Conservation (phyloP, 2,329 filamentous ascomycete genomes). For the Diaporthe citri region DNA sequence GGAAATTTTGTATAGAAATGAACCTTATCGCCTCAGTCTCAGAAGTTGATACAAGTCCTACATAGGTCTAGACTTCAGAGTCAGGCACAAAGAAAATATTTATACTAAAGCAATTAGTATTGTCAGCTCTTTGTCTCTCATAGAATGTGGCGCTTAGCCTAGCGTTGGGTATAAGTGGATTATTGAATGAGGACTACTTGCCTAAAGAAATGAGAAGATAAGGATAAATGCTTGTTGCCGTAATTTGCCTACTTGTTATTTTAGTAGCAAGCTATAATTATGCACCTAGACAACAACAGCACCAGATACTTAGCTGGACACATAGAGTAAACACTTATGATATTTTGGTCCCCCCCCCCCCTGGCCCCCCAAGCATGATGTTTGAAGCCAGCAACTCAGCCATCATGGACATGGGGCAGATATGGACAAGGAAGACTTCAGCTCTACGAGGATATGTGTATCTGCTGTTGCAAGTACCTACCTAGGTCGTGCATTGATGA, state of each 20-base stretch:
- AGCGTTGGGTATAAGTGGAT: background rate
- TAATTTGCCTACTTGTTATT: too few species aligned
- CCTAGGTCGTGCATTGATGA: background rate
- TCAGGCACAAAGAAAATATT: background rate
- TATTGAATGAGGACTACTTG: too few species aligned
- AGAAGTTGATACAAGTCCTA: background rate
- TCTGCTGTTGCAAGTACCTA: too few species aligned
- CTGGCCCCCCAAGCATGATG: background rate
- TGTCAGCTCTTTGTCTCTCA: background rate
- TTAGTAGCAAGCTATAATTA: too few species aligned
- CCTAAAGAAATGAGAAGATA: too few species aligned
- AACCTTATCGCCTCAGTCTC: background rate
- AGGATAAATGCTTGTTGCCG: too few species aligned
- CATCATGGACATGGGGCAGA: background rate
- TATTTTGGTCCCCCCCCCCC: background rate
- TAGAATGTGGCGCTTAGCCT: background rate
- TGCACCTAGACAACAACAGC: background rate
- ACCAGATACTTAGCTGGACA: background rate
- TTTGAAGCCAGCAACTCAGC: too few species aligned
- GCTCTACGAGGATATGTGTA: too few species aligned
- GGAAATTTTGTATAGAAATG: background rate
- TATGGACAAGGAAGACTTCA: background rate
- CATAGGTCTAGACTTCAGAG: background rate
- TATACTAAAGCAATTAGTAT: background rate
- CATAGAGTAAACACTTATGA: background rate